Evolutionary conservation across 164 flowering plant species (phyloP), one percentile per base, ranked within the genome.

Genomic region (Magnolia sinica): DNA sequence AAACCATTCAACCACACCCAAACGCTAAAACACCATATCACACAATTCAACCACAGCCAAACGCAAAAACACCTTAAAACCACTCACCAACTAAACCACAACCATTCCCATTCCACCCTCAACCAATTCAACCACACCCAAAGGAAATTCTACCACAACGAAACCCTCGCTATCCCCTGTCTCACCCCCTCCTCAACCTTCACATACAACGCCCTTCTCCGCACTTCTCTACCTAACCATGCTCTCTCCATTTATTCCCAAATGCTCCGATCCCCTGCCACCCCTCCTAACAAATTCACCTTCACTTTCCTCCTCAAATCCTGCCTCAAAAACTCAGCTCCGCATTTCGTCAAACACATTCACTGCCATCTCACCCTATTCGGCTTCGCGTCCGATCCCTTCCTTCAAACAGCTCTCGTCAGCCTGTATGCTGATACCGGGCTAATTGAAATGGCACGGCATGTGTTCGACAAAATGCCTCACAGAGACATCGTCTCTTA

Each of bases 221-320:
- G 77, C 50, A 14, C 77, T 29, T 66, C 71, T 9, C 71, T 67
- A 8, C 71, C 77, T 10, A 64, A 75, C 71, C 77, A 75, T 8
- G 64, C 71, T 18, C 71, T 75, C 64, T 51, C 64, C 16, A 71
- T 75, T 70, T 75, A 75, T 24, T 4, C 63, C 24, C 71, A 65
- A 24, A 75, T 75, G 71, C 77, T 75, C 49, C 50, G 50, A 8
- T 75, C 77, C 3, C 50, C 20, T 20, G 18, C 10, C 50, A 50
- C 64, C 58, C 31, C 64, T 50, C 77, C 77, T 10, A 75, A 75
- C 77, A 75, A 75, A 67, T 75, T 75, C 64, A 75, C 71, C 24
- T 75, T 75, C 77, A 75, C 77, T 22, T 75, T 67, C 77, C 77
- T 75, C 24, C 14, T 75, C 71, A 74, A 74, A 64, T 64, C 76